A percentile compares a stretch with the other conserved stretches of the same genome.
phyloP scores from a whole-genome alignment of 1,284 basidiomycete genomes.

The Cryptococcus sp. region DNA sequence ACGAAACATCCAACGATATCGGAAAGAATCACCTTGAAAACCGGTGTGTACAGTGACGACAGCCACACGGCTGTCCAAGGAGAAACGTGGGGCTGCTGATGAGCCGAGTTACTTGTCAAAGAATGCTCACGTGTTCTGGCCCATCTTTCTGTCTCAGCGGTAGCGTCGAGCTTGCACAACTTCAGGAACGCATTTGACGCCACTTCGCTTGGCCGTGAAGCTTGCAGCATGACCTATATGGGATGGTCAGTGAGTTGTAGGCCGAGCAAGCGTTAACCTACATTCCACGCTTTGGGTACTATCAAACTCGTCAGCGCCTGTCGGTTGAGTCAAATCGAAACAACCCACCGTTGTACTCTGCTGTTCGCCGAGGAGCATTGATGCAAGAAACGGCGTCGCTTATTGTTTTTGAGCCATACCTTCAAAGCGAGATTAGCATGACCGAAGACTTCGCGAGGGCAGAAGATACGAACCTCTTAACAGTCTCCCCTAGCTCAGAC shows the following conservation, averaged over 20 bases:
- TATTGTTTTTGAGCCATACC: constrained; percentile 32
- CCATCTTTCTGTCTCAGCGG: constrained; percentile 40
- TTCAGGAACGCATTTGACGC: constrained; percentile 43
- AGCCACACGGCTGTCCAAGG: constrained; percentile 40
- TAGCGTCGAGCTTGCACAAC: constrained; percentile 42
- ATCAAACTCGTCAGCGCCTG: neutral
- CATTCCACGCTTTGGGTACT: constrained; percentile 48
- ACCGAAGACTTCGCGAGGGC: neutral
- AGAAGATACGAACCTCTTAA: constrained; percentile 23
- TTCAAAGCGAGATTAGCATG: neutral
- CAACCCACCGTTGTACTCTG: constrained; percentile 44
- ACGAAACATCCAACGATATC: too few species aligned
- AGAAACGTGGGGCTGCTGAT: constrained; percentile 38
- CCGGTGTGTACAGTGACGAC: constrained; percentile 45
- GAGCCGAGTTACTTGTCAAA: too few species aligned
- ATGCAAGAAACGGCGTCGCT: constrained; percentile 42
- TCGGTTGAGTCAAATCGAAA: neutral
- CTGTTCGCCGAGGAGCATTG: constrained; percentile 47
- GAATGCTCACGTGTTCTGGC: constrained; percentile 31
- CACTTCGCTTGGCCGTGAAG: constrained; percentile 27
- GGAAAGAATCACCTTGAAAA: constrained; percentile 39
- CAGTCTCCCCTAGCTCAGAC: constrained; percentile 22
- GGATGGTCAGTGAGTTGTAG: neutral
- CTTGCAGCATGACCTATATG: constrained; percentile 37
- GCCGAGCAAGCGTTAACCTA: constrained; percentile 12